Percentiles rank a stretch among this genome's conserved stretches.
Conservation (phyloP, 2,329 filamentous ascomycete genomes). For the Blumeriella jaapii region DNA sequence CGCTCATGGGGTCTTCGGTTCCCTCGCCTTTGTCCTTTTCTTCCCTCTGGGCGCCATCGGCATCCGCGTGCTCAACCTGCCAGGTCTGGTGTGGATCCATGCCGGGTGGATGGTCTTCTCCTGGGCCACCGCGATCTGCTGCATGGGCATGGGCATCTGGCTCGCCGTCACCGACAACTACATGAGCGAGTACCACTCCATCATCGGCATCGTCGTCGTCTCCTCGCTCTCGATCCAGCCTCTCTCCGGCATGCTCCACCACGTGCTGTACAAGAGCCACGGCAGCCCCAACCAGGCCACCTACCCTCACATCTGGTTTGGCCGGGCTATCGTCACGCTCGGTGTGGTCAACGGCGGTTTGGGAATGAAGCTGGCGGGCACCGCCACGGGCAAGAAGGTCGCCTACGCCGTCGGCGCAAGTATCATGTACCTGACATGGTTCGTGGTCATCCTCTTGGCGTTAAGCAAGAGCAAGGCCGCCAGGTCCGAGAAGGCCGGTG, state of each 20-base stretch:
- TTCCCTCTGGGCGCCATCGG: constrained; percentile 50
- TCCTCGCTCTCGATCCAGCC: constrained; percentile 44
- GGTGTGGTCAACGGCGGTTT: constrained; percentile 54
- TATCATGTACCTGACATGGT: constrained; percentile 37
- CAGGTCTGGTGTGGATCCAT: constrained; percentile 34
- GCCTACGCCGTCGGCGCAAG: constrained; percentile 46
- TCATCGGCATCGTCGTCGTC: constrained; percentile 44
- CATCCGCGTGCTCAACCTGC: constrained; percentile 46
- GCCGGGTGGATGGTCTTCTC: constrained; percentile 42
- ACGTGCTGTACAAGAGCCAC: constrained; percentile 35
- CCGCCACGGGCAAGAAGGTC: constrained; percentile 32
- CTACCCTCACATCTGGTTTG: constrained; percentile 47
- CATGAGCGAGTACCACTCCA: constrained; percentile 33
- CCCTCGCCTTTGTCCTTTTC: constrained; percentile 43
- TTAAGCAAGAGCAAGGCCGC: constrained; percentile 8
- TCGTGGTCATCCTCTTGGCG: constrained; percentile 24
- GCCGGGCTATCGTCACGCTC: constrained; percentile 43
- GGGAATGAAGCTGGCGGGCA: constrained; percentile 40
- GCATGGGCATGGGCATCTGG: constrained; percentile 45
- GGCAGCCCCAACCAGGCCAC: constrained; percentile 39
- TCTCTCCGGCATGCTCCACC: constrained; percentile 44
- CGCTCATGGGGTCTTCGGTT: constrained; percentile 47
- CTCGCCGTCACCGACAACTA: constrained; percentile 20
- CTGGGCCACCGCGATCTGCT: constrained; percentile 46
- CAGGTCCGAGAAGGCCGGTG: no score